These are phyloP conservation scores for Colletotrichum musae DNA, from an alignment of 2,329 filamentous ascomycete species.

Conservation along the genomic window DNA sequence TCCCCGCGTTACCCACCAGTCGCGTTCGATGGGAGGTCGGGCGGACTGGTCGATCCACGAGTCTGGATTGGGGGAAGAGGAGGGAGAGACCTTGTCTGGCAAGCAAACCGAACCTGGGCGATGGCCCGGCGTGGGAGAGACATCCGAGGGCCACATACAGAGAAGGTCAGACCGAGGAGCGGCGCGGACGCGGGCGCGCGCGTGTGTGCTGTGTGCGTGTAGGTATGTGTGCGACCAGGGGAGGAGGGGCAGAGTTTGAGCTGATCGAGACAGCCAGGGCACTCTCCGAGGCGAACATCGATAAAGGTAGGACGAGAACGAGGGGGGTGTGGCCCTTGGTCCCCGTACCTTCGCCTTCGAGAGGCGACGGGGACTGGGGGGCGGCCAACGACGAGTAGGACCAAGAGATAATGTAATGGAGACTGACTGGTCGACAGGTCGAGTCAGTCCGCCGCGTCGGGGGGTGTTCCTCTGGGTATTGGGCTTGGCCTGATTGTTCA, in stretches of 20 bases:
- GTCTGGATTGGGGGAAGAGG: conserved; percentile 19
- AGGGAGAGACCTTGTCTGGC: not conserved
- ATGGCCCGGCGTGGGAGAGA: not conserved
- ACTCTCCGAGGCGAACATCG: conserved; percentile 9
- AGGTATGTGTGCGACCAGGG: not conserved
- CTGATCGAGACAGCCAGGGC: not conserved
- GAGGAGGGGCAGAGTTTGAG: not conserved
- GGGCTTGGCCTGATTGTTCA: conserved; percentile 31
- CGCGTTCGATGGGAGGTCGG: conserved; percentile 18
- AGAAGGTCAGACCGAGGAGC: not conserved
- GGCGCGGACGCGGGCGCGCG: not conserved
- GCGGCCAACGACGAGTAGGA: not conserved
- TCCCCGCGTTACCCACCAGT: conserved; percentile 36
- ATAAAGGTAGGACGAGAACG: not conserved
- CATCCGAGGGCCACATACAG: not conserved
- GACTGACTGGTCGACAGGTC: conserved; percentile 37
- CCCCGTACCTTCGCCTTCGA: not conserved
- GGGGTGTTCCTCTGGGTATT: conserved; percentile 32
- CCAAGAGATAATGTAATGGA: conserved; percentile 28
- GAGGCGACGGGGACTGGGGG: not conserved
- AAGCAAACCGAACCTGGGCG: not conserved
- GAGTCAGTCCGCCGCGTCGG: conserved; percentile 13
- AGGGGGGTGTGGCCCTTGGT: not conserved
- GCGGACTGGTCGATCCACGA: conserved; percentile 25
- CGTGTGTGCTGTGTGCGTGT: not conserved